phyloP scores from a whole-genome alignment of 2,329 filamentous ascomycete species.

The Podosphaera xanthii region DNA sequence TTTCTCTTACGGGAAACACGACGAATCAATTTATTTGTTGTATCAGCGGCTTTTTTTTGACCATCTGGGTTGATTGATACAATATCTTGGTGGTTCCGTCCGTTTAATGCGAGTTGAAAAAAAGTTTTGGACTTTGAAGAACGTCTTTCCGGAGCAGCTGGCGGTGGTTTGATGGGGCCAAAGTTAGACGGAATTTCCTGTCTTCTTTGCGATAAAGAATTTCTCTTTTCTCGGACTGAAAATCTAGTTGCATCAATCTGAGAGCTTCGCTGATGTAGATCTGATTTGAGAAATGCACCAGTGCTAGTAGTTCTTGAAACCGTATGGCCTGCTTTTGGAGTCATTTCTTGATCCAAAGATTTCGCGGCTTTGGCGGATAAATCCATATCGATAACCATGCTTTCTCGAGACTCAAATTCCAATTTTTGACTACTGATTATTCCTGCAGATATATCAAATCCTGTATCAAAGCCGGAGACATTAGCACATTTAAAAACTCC shows the following conservation, averaged over 20 bases:
- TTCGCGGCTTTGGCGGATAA: not conserved
- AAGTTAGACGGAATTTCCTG: not conserved
- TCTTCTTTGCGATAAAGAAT: slow-evolving; percentile 1
- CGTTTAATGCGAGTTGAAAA: slow-evolving; percentile 12
- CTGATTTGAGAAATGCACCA: slow-evolving; percentile 11
- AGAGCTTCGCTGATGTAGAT: slow-evolving; percentile 6
- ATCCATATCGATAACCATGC: not conserved
- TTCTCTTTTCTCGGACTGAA: slow-evolving; percentile 6
- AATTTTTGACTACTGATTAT: not conserved
- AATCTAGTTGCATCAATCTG: slow-evolving; percentile 7
- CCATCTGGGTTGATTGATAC: slow-evolving; percentile 1
- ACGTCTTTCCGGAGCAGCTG: slow-evolving; percentile 8
- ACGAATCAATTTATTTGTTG: slow-evolving; percentile 9
- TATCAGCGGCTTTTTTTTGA: slow-evolving; percentile 1
- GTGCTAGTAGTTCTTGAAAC: slow-evolving; percentile 10
- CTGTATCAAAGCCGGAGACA: not conserved
- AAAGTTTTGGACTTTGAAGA: slow-evolving; percentile 14
- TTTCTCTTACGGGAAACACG: slow-evolving; percentile 9
- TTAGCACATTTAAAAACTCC: not conserved
- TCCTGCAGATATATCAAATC: not conserved
- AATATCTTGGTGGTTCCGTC: slow-evolving; percentile 4
- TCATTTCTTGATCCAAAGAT: slow-evolving; percentile 8
- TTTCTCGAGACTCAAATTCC: not conserved
- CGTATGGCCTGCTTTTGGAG: slow-evolving; percentile 10
- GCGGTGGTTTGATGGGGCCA: not conserved